These are phyloP conservation scores for Diutina scorzettiae DNA, from an alignment of 1,139 yeast genomes.

Conservation along the genomic window DNA sequence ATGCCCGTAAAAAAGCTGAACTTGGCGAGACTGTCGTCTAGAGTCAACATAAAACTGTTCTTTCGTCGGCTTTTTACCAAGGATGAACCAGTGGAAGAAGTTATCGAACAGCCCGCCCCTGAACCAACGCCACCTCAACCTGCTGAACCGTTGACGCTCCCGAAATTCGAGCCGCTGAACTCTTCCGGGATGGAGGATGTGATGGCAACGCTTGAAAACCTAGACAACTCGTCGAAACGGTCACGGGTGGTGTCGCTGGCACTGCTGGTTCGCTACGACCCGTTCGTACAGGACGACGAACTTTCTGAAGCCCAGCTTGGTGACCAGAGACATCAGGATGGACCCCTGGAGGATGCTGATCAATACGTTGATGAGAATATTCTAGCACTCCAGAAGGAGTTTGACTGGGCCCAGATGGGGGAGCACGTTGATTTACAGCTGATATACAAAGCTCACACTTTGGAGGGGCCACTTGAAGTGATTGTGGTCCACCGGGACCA, in stretches of 20 bases:
- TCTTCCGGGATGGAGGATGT: slow-evolving; percentile 9
- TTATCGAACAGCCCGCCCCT: background rate
- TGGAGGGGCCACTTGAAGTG: background rate
- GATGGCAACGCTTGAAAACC: slow-evolving; percentile 9
- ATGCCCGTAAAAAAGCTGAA: background rate
- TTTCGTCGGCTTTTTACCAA: background rate
- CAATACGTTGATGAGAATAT: slow-evolving; percentile 27
- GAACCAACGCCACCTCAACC: background rate
- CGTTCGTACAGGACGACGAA: slow-evolving; percentile 29
- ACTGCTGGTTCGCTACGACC: slow-evolving; percentile 7
- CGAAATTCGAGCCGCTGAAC: slow-evolving; percentile 9
- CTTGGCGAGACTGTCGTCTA: background rate
- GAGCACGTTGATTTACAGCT: background rate
- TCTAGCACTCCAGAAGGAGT: slow-evolving; percentile 20
- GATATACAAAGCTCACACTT: background rate
- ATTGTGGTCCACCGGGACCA: background rate
- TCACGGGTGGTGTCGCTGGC: background rate
- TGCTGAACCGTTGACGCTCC: background rate
- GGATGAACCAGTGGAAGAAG: background rate
- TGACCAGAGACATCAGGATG: slow-evolving; percentile 28
- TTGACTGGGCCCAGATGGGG: slow-evolving; percentile 16
- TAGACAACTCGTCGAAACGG: slow-evolving; percentile 9
- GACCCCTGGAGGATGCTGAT: slow-evolving; percentile 12
- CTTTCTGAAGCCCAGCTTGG: slow-evolving; percentile 30
- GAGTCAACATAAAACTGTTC: background rate